phyloP scores from a whole-genome alignment of 139 green algal genomes.

The Trebouxia sp. region DNA sequence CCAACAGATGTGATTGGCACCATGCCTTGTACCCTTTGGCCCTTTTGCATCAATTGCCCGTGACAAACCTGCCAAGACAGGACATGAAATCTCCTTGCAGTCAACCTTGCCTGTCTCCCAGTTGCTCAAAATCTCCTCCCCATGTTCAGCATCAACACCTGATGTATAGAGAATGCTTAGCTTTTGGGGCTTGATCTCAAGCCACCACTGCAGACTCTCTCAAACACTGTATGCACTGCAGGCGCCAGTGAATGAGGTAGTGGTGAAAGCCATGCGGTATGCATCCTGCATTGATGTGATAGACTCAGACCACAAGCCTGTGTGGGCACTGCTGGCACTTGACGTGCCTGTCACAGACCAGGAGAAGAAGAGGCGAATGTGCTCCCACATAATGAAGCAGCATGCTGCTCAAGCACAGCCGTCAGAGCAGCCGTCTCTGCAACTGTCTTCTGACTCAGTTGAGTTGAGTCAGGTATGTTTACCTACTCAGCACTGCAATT shows the following conservation, averaged over 20 bases:
- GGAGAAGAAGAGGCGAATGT: slow-evolving; percentile 35
- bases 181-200: too few species aligned
- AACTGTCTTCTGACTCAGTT: background rate
- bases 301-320: slow-evolving; percentile 94
- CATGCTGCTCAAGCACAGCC: background rate
- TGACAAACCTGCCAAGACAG: too few species aligned
- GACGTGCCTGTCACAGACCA: slow-evolving; percentile 46
- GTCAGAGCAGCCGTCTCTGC: background rate
- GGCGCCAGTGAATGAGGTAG: slow-evolving; percentile 38
- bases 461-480: slow-evolving; percentile 21
- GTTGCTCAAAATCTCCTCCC: too few species aligned
- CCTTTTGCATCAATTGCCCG: too few species aligned
- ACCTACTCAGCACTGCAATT: too few species aligned
- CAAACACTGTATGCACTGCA: background rate
- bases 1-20: too few species aligned
- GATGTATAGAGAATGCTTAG: too few species aligned
- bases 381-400: slow-evolving; percentile 39
- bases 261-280: slow-evolving; percentile 58
- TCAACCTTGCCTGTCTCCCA: too few species aligned
- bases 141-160: too few species aligned
- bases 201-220: too few species aligned
- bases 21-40: too few species aligned
- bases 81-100: too few species aligned
- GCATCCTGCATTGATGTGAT: slow-evolving; percentile 67
- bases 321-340: slow-evolving; percentile 61